phyloP scores from a whole-genome alignment of 2,329 filamentous ascomycete genomes.

The Penicillium aurantiogriseum region DNA sequence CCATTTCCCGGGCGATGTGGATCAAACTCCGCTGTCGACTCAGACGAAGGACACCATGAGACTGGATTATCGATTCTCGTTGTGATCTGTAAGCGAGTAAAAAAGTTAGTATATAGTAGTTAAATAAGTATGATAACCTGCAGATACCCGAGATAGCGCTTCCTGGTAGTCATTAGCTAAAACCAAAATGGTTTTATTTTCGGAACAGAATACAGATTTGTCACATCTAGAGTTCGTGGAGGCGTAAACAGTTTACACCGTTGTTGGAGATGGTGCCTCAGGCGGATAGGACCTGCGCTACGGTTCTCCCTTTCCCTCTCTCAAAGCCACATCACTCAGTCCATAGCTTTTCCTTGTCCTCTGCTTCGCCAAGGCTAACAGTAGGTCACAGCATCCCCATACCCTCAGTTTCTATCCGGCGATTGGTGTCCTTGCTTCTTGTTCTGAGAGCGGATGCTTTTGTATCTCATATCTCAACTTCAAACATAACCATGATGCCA shows the following conservation, averaged over 20 bases:
- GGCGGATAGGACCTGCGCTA: neutral
- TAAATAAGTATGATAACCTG: no score
- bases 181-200: neutral
- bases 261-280: neutral
- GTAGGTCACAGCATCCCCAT: neutral
- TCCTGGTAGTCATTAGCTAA: neutral
- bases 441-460: no score
- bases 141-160: no score
- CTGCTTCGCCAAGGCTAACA: neutral
- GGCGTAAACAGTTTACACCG: neutral
- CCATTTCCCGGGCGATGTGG: neutral
- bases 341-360: no score
- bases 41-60: neutral
- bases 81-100: no score
- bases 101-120: no score
- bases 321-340: no score
- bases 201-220: no score
- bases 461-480: constrained; percentile 2
- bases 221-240: neutral
- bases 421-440: no score
- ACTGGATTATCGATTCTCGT: no score
- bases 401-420: neutral
- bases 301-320: neutral
- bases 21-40: neutral
- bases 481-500: neutral